A percentile compares a stretch with the other conserved stretches of the same genome.
These are phyloP conservation scores for Luffa aegyptiaca DNA, from an alignment of 306 rosid species.

Conservation along the genomic window DNA sequence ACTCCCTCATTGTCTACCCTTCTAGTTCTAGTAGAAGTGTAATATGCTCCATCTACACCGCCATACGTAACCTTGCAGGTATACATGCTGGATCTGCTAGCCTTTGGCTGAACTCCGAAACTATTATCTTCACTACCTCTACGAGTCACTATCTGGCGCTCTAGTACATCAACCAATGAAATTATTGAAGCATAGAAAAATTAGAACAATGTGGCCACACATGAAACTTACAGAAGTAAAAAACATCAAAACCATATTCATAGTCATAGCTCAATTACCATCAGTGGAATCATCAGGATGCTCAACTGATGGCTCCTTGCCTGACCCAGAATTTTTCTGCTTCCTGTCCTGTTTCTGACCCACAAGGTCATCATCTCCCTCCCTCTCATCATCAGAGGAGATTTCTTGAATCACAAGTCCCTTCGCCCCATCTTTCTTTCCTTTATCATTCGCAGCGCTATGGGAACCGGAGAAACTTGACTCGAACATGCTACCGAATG, in stretches of 20 bases:
- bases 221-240: background rate
- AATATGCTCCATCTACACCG: constrained; percentile 81
- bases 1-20: constrained; percentile 60
- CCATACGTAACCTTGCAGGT: constrained; percentile 71
- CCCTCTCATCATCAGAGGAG: constrained; percentile 45
- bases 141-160: constrained; percentile 17
- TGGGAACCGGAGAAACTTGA: constrained; percentile 20
- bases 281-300: constrained; percentile 56
- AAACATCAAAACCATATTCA: background rate
- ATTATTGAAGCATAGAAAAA: background rate
- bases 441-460: constrained; percentile 15
- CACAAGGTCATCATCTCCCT: constrained; percentile 15
- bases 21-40: constrained; percentile 54
- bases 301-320: constrained; percentile 57
- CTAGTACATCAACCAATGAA: constrained; percentile 14
- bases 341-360: constrained; percentile 13
- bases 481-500: constrained; percentile 30
- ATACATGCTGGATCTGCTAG: constrained; percentile 24
- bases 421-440: constrained; percentile 21
- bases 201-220: background rate
- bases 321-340: constrained; percentile 15
- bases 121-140: constrained; percentile 8
- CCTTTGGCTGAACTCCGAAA: constrained; percentile 18
- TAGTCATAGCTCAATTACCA: constrained; percentile 32
- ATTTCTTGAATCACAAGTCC: constrained; percentile 59